These are phyloP conservation scores for Metschnikowia anglica DNA, from an alignment of 805 yeast species.

Conservation along the genomic window DNA sequence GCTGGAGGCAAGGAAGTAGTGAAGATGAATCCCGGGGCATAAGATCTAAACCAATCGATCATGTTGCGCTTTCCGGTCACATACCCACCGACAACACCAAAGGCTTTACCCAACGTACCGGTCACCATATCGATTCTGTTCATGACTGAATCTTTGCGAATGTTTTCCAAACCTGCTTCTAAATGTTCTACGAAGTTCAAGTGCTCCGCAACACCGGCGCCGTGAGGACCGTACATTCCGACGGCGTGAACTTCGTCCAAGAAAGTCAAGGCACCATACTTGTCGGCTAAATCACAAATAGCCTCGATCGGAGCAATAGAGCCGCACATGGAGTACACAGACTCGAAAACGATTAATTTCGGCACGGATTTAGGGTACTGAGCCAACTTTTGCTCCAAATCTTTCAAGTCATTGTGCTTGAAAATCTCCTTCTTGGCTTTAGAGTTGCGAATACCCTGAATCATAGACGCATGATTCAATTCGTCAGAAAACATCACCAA, in stretches of 20 bases:
- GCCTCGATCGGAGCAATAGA: conserved; percentile 90
- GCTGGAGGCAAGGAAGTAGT: conserved; percentile 98
- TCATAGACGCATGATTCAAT: conserved; percentile 97
- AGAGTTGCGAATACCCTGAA: conserved; percentile 90
- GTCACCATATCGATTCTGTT: conserved; percentile 94
- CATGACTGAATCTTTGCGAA: conserved; percentile 56
- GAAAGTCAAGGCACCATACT: conserved; percentile 95
- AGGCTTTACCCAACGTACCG: conserved; percentile 96
- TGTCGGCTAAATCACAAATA: conserved; percentile 94
- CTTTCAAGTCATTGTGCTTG: conserved; percentile 84
- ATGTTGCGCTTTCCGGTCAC: conserved; percentile 82
- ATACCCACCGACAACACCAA: conserved; percentile 97
- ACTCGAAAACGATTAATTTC: conserved; percentile 93
- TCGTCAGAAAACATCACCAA: conserved; percentile 91
- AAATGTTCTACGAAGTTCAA: conserved; percentile 83
- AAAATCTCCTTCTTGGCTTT: conserved; percentile 84
- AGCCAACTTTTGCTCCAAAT: conserved; percentile 76
- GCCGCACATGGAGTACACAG: conserved; percentile 98
- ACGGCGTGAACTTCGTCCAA: conserved; percentile 99
- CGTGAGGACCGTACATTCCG: conserved; percentile 98
- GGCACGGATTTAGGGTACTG: conserved; percentile 85
- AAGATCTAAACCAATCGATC: conserved; percentile 94
- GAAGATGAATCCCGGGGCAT: conserved; percentile 96
- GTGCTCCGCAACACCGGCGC: conserved; percentile 99
- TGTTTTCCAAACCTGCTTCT: conserved; percentile 53